Evolutionary conservation across 2,329 filamentous ascomycete genomes (phyloP).

Genomic region (Sporothrix schenckii): DNA sequence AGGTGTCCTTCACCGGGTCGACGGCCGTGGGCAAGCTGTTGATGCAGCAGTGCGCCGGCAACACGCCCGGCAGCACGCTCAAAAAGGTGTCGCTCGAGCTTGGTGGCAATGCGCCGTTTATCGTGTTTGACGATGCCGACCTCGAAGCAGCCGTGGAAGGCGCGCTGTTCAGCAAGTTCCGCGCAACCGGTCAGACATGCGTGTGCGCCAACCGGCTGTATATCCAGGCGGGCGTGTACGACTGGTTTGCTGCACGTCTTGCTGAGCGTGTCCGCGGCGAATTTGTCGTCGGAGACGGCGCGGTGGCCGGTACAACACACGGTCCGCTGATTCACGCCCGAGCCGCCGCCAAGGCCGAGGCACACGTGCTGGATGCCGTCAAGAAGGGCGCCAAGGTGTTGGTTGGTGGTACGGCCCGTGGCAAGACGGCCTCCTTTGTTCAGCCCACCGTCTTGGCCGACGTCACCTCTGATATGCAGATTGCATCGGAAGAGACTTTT

Average conservation of each 20-base stretch:
- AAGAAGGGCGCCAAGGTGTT: constrained; percentile 75
- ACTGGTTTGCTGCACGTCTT: constrained; percentile 69
- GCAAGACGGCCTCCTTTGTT: constrained; percentile 80
- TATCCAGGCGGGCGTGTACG: constrained; percentile 76
- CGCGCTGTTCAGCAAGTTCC: constrained; percentile 86
- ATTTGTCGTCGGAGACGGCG: constrained; percentile 78
- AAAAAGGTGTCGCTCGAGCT: constrained; percentile 88
- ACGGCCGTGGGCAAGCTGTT: constrained; percentile 70
- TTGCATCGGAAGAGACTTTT: constrained; percentile 90
- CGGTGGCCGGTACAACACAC: constrained; percentile 70
- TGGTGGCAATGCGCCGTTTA: constrained; percentile 92
- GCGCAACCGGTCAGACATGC: constrained; percentile 92
- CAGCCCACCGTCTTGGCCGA: constrained; percentile 80
- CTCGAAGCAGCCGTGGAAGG: constrained; percentile 81
- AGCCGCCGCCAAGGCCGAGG: constrained; percentile 76
- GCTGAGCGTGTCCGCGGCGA: constrained; percentile 66
- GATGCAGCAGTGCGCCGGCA: constrained; percentile 81
- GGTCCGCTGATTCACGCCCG: constrained; percentile 84
- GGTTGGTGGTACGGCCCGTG: constrained; percentile 47
- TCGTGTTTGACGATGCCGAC: constrained; percentile 95
- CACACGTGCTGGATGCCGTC: constrained; percentile 77
- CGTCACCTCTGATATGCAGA: constrained; percentile 82
- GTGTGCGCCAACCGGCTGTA: constrained; percentile 86
- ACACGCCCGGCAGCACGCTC: constrained; percentile 55
- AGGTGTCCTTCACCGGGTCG: constrained; percentile 91